phyloP scores from a whole-genome alignment of 2,329 filamentous ascomycete species.

The Aspergillus pseudoviridinutans region DNA sequence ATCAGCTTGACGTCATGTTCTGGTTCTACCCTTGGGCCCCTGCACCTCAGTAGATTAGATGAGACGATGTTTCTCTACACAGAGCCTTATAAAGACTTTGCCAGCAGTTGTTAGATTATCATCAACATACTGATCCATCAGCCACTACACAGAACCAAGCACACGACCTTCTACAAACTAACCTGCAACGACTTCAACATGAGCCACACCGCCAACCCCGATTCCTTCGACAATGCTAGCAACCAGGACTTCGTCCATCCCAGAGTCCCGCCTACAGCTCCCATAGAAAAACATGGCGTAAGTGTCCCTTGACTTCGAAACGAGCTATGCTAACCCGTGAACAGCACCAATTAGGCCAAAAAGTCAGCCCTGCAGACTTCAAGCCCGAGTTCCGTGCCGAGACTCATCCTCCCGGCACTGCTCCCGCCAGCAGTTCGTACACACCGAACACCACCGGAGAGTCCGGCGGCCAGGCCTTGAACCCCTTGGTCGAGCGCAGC shows the following conservation, averaged over 20 bases:
- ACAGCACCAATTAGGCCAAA: constrained; percentile 62
- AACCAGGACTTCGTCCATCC: constrained; percentile 54
- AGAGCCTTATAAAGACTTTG: background rate
- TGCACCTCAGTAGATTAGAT: background rate
- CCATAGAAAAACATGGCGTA: constrained; percentile 54
- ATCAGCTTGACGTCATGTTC: constrained; percentile 8
- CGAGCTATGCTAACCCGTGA: background rate
- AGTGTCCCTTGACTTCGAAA: constrained; percentile 21
- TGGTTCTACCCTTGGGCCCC: background rate
- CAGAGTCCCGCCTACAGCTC: constrained; percentile 47
- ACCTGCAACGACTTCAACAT: constrained; percentile 13
- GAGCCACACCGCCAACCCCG: constrained; percentile 41
- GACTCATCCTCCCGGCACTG: constrained; percentile 59
- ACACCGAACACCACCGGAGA: constrained; percentile 38
- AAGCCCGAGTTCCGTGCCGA: constrained; percentile 63
- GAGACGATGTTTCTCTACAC: background rate
- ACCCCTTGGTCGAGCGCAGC: constrained; percentile 34
- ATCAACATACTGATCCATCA: background rate
- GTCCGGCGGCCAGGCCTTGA: constrained; percentile 39
- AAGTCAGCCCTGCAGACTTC: constrained; percentile 52
- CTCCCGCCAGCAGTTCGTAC: constrained; percentile 52
- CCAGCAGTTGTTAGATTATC: background rate
- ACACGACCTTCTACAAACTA: background rate
- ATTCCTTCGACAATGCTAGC: constrained; percentile 47
- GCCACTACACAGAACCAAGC: background rate